A percentile compares a stretch with the other conserved stretches of the same genome.
phyloP scores from a whole-genome alignment of 2,329 filamentous ascomycete species.

The Lachnellula willkommii region DNA sequence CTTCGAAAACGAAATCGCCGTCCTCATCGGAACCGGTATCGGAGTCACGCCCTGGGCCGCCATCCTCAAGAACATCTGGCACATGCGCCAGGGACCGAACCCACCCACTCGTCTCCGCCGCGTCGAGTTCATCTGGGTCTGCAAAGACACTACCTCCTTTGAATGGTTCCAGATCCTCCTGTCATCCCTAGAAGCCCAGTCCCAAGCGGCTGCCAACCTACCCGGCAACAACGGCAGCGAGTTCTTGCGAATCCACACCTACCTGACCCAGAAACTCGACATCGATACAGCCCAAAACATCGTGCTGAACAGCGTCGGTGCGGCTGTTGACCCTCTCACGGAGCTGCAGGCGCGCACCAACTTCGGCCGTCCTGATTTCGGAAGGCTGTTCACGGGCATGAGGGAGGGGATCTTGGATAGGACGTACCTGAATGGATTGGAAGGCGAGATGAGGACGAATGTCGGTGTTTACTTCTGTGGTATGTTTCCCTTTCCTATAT shows the following conservation, averaged over 20 bases:
- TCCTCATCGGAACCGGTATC: slow-evolving; percentile 81
- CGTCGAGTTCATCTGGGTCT: slow-evolving; percentile 99
- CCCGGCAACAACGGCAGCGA: slow-evolving; percentile 66
- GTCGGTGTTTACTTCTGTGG: slow-evolving; percentile 98
- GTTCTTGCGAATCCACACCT: slow-evolving; percentile 97
- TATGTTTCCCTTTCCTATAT: slow-evolving; percentile 42
- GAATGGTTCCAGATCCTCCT: slow-evolving; percentile 98
- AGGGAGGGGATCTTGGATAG: slow-evolving; percentile 80
- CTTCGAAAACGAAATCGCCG: slow-evolving; percentile 85
- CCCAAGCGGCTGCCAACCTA: slow-evolving; percentile 60
- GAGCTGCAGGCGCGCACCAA: slow-evolving; percentile 87
- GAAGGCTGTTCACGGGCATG: slow-evolving; percentile 74
- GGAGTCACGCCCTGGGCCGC: slow-evolving; percentile 83
- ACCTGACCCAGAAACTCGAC: slow-evolving; percentile 90
- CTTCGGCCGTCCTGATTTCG: slow-evolving; percentile 90
- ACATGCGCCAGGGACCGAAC: slow-evolving; percentile 84
- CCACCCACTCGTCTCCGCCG: slow-evolving; percentile 82
- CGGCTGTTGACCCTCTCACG: slow-evolving; percentile 82
- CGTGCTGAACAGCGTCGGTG: slow-evolving; percentile 89
- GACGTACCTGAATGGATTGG: slow-evolving; percentile 77
- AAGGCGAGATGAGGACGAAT: slow-evolving; percentile 70
- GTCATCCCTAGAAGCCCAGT: slow-evolving; percentile 84
- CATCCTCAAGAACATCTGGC: slow-evolving; percentile 97
- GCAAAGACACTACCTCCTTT: slow-evolving; percentile 90
- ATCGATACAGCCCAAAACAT: slow-evolving; percentile 93